phyloP scores from a whole-genome alignment of 345 rosid genomes.

The Populus tremula region DNA sequence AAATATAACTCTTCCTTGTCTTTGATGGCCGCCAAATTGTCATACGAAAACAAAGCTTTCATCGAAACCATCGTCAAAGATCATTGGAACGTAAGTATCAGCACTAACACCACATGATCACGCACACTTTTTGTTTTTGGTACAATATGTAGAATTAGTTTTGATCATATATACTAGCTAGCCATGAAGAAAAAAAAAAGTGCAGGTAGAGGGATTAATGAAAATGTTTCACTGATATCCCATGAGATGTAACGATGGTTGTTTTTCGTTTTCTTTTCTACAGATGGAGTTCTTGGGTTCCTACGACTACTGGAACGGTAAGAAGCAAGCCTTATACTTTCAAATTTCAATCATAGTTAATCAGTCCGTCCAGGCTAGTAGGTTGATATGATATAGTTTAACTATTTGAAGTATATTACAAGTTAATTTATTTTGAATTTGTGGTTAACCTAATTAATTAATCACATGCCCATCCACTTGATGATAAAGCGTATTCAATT shows the following conservation, averaged over 20 bases:
- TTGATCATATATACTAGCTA: no score
- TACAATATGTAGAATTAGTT: no score
- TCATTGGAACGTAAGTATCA: conserved; percentile 14
- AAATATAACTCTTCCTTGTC: conserved; percentile 13
- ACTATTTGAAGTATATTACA: no score
- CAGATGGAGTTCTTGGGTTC: conserved; percentile 26
- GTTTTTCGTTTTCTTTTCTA: neutral
- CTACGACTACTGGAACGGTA: conserved; percentile 26
- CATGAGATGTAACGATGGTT: neutral
- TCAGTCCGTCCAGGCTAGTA: no score
- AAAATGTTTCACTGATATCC: neutral
- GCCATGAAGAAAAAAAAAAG: no score
- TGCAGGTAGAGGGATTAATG: neutral
- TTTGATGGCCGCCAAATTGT: conserved; percentile 26
- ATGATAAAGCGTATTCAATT: no score
- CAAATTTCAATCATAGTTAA: neutral
- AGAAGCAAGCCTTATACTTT: neutral
- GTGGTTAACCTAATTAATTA: no score
- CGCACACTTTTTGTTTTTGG: no score
- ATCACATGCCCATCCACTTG: no score
- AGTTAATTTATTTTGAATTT: neutral
- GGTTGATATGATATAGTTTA: no score
- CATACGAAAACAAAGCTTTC: conserved; percentile 22
- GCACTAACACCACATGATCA: no score
- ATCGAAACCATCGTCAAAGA: conserved; percentile 9